Conservation (phyloP, 2,329 filamentous ascomycete genomes). For the Sporothrix sp. region DNA sequence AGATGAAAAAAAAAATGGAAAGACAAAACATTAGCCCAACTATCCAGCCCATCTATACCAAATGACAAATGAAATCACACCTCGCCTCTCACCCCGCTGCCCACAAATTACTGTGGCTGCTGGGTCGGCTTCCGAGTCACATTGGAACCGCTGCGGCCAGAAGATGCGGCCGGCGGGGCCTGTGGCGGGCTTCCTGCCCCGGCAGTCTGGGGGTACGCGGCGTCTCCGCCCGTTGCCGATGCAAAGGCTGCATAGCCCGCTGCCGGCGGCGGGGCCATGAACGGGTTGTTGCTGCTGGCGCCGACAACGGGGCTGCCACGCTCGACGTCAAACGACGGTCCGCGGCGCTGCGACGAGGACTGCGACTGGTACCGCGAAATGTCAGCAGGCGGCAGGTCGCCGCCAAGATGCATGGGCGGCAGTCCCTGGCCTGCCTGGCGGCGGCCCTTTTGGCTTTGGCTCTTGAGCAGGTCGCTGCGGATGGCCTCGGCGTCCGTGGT, state of each 20-base stretch:
- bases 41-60: slow-evolving; percentile 5
- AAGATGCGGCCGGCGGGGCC: slow-evolving; percentile 3
- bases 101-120: background rate
- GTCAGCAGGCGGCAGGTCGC: slow-evolving; percentile 22
- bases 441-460: slow-evolving; percentile 39
- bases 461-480: slow-evolving; percentile 22
- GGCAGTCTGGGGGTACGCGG: background rate
- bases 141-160: slow-evolving; percentile 1
- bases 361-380: slow-evolving; percentile 19
- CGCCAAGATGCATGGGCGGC: slow-evolving; percentile 25
- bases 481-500: slow-evolving; percentile 15
- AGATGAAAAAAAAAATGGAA: background rate
- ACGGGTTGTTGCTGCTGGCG: slow-evolving; percentile 11
- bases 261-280: background rate
- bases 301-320: background rate
- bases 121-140: background rate
- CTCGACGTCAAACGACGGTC: slow-evolving; percentile 34
- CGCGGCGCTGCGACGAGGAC: slow-evolving; percentile 25
- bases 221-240: background rate
- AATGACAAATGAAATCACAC: slow-evolving; percentile 4
- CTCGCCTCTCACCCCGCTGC: too few relatives aligned
- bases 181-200: slow-evolving; percentile 11
- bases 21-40: slow-evolving; percentile 5
- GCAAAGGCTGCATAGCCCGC: background rate
- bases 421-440: slow-evolving; percentile 39